A percentile compares a stretch with the other conserved stretches of the same genome.
phyloP scores from a whole-genome alignment of 2,329 filamentous ascomycete species.

The Pyricularia sp. region DNA sequence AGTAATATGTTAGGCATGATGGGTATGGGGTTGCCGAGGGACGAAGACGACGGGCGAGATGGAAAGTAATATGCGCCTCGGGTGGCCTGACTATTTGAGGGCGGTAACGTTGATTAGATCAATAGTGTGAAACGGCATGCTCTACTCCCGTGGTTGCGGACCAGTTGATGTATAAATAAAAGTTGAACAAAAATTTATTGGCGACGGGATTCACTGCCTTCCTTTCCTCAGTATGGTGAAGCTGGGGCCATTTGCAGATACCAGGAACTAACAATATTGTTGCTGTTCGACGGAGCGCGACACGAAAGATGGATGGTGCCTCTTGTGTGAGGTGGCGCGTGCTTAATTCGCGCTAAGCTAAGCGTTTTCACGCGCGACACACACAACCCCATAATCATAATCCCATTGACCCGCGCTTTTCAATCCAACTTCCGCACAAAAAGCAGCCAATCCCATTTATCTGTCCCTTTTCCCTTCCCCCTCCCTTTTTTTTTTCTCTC shows the following conservation, averaged over 20 bases:
- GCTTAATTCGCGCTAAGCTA: not conserved
- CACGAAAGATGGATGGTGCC: not conserved
- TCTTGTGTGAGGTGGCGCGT: not conserved
- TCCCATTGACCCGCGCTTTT: not conserved
- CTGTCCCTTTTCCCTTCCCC: not conserved
- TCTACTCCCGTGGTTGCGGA: not conserved
- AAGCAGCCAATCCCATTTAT: not conserved
- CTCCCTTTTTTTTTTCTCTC: not conserved
- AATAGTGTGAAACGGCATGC: not conserved
- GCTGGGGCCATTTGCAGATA: not conserved
- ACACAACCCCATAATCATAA: not conserved
- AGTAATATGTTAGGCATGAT: slow-evolving; percentile 80
- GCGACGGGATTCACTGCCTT: not conserved
- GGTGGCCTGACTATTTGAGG: not conserved
- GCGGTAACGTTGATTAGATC: not conserved
- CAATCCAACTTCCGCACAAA: not conserved
- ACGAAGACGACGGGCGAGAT: slow-evolving; percentile 45
- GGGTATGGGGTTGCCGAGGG: slow-evolving; percentile 68
- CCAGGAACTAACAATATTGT: not conserved
- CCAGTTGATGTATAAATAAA: not conserved
- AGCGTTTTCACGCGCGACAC: not conserved
- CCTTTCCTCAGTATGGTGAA: not conserved
- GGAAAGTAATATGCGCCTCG: slow-evolving; percentile 7
- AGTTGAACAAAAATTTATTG: not conserved
- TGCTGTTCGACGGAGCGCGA: not conserved